phyloP scores from a whole-genome alignment of 495 filamentous ascomycete genomes.

The Cercophora sp. region DNA sequence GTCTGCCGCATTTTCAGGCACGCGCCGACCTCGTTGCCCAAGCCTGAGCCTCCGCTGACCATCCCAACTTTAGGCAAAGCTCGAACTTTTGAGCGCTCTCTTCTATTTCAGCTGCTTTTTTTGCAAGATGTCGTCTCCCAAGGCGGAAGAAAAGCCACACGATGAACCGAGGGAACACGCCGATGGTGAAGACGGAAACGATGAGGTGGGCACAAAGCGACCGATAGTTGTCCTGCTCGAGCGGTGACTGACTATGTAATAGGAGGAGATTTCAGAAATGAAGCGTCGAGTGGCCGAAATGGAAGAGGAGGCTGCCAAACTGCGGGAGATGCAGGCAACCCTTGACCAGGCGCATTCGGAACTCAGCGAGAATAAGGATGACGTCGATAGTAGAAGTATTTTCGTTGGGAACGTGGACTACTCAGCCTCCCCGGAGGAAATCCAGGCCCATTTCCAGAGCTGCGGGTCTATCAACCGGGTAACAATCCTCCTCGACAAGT shows the following conservation, averaged over 20 bases:
- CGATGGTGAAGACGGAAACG: slow-evolving; percentile 40
- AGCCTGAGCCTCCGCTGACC: too few relatives aligned
- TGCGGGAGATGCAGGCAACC: slow-evolving; percentile 91
- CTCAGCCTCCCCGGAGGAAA: slow-evolving; percentile 94
- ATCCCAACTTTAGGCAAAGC: too few relatives aligned
- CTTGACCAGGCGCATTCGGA: slow-evolving; percentile 81
- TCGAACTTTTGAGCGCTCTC: too few relatives aligned
- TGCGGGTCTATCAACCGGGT: slow-evolving; percentile 97
- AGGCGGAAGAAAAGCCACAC: slow-evolving; percentile 26
- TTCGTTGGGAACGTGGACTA: slow-evolving; percentile 99
- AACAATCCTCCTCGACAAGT: slow-evolving; percentile 96
- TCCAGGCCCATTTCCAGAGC: slow-evolving; percentile 97
- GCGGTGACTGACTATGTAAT: slow-evolving; percentile 13
- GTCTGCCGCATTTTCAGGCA: background rate
- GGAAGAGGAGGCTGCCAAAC: slow-evolving; percentile 95
- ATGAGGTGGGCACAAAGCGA: slow-evolving; percentile 35
- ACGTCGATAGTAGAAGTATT: slow-evolving; percentile 90
- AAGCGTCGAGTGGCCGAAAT: slow-evolving; percentile 97
- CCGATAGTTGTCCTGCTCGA: background rate
- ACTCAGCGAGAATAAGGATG: slow-evolving; percentile 88
- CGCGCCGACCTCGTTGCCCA: background rate
- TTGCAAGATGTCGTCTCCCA: slow-evolving; percentile 19
- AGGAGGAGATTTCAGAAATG: slow-evolving; percentile 94
- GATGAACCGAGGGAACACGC: slow-evolving; percentile 28
- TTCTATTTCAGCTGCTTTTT: too few relatives aligned